Evolutionary conservation across 371 early-diverging fungal species (phyloP), one percentile per base, ranked within the genome.

Genomic region (Mortierella polycephala): DNA sequence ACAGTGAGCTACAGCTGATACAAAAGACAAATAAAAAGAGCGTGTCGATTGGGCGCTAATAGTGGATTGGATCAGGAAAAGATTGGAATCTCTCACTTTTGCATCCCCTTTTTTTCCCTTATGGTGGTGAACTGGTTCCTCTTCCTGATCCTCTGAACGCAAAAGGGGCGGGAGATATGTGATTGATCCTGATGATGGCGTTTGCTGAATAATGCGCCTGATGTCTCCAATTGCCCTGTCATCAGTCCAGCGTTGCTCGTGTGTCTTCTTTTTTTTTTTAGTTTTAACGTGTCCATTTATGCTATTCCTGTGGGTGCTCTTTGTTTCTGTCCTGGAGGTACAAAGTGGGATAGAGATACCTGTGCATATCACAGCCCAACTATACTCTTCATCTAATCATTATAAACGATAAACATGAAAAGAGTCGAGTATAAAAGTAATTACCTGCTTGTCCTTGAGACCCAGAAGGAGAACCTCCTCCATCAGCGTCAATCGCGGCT

Each of bases 391-490:
- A 51, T 21, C 20, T 5, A 5, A 18, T 18, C 20, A 20, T 51
- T 51, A 0, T 51, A 18, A 14, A 51, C 6, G 51, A 14, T 7
- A 18, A 46, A 11, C 45, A 9, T 30, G 9, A n/a, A 18, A 40
- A 20, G 14, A n/a, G 14, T 5, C 5, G 47, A 54, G 10, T 20
- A 51, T 10, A 30, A 50, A 39, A 46, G 46, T 46, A 11, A 56
- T 69, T 83, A 93, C 96, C 88, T 96, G 95, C 71, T 91, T 91
- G 81, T 98, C 98, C 82, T 98, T 98, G 54, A 97, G 85, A 6
- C 98, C 98, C 57, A 98, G 81, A 65, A 98, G 85, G 62, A 98
- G 82, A 11, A 98, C 91, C 72, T 98, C 97, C 75, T 98, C 98
- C 92, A 98, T 90, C 20, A 98, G 81, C 7, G 97, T 97, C 52